These are phyloP conservation scores for Mycena amicta DNA, from an alignment of 768 basidiomycete species.

Conservation along the genomic window DNA sequence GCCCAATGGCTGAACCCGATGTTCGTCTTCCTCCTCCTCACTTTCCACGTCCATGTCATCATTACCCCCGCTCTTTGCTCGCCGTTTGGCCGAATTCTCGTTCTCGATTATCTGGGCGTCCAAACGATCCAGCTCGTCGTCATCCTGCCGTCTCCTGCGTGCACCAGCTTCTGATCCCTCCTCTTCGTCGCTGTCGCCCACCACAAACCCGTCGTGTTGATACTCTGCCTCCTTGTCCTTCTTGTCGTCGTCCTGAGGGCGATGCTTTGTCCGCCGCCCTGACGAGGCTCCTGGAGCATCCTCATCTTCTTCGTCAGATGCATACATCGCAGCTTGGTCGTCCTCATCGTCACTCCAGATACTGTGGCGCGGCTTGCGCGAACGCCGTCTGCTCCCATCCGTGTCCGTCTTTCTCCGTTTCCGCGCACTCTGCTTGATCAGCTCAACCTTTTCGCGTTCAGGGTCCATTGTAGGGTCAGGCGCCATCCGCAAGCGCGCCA, in stretches of 20 bases:
- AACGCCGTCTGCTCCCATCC: conserved; percentile 51
- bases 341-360: conserved; percentile 71
- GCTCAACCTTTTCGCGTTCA: conserved; percentile 70
- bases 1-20: conserved; percentile 60
- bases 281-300: conserved; percentile 33
- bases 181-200: conserved; percentile 78
- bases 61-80: conserved; percentile 39
- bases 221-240: conserved; percentile 68
- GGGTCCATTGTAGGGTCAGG: conserved; percentile 79
- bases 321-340: conserved; percentile 46
- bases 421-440: conserved; percentile 63
- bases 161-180: conserved; percentile 51
- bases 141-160: conserved; percentile 42
- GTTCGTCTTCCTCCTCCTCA: conserved; percentile 73
- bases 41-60: conserved; percentile 76
- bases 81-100: conserved; percentile 32
- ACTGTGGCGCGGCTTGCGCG: conserved; percentile 43
- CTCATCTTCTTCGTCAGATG: conserved; percentile 64
- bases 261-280: conserved; percentile 47
- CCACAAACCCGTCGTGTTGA: conserved; percentile 84
- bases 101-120: conserved; percentile 65
- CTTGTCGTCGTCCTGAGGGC: conserved; percentile 46
- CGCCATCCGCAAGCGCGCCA: conserved; percentile 76
- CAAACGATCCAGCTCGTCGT: conserved; percentile 60
- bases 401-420: conserved; percentile 63